These are phyloP conservation scores for Capronia coronata DNA, from an alignment of 2,329 filamentous ascomycete genomes.

Conservation along the genomic window DNA sequence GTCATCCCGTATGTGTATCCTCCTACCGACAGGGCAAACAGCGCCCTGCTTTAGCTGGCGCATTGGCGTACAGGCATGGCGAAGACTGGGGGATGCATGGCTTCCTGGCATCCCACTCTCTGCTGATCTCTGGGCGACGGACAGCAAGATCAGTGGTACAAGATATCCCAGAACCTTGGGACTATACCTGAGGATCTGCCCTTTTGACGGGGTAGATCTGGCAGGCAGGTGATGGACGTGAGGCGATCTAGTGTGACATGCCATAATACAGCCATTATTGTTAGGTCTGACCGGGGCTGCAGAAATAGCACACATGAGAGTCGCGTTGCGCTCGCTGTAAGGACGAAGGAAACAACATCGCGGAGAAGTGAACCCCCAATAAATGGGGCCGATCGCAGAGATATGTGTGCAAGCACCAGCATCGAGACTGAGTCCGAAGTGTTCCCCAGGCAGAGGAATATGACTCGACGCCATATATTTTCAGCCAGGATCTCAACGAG, in stretches of 20 bases:
- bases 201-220: background rate
- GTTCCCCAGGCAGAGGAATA: background rate
- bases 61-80: background rate
- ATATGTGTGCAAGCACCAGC: background rate
- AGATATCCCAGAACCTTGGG: background rate
- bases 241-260: conserved; percentile 14
- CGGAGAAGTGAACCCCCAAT: background rate
- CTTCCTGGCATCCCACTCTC: background rate
- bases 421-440: background rate
- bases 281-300: background rate
- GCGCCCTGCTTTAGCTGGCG: too few relatives aligned
- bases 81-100: background rate
- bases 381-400: background rate
- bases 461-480: background rate
- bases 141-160: background rate
- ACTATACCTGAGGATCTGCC: conserved; percentile 1
- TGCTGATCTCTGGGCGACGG: background rate
- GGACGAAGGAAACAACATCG: background rate
- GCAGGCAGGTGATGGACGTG: background rate
- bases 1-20: too few relatives aligned
- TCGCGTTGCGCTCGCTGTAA: background rate
- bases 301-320: background rate
- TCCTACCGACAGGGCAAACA: too few relatives aligned
- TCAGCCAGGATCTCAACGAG: too few relatives aligned
- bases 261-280: conserved; percentile 1